Percentiles rank a stretch among this genome's conserved stretches.
Evolutionary conservation across 2,329 filamentous ascomycete genomes (phyloP).

Genomic region (Verticillium albo-atrum): DNA sequence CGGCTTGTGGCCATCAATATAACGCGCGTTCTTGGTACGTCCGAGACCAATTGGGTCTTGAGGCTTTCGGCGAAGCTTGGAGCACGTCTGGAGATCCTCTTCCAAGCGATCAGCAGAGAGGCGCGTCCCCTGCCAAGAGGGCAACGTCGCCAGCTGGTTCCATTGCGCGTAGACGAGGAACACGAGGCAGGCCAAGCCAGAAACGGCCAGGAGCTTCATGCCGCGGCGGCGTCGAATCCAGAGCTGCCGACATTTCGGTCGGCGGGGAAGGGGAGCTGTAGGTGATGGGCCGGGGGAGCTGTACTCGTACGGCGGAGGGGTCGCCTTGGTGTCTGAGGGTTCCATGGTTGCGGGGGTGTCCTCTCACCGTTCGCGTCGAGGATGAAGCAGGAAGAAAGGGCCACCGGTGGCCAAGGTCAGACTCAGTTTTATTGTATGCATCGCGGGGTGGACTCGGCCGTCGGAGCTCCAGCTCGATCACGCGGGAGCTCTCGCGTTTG

Average conservation of each 20-base stretch:
- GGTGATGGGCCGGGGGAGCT: not conserved
- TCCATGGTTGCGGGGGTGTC: not conserved
- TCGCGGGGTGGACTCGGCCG: not conserved
- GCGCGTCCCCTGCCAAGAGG: conserved; percentile 6
- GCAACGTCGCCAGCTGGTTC: conserved; percentile 27
- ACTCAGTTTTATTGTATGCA: not conserved
- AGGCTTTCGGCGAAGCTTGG: conserved; percentile 49
- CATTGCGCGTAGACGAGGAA: conserved; percentile 48
- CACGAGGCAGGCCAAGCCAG: conserved; percentile 41
- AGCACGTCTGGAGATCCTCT: conserved; percentile 51
- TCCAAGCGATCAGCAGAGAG: conserved; percentile 50
- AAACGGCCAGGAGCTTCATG: conserved; percentile 29
- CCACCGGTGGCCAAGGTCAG: not conserved
- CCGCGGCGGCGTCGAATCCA: conserved; percentile 7
- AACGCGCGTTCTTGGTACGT: conserved; percentile 57
- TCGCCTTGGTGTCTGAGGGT: not conserved
- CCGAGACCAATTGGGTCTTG: conserved; percentile 50
- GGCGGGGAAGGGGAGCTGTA: not conserved
- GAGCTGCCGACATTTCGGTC: not conserved
- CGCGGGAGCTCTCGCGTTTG: not conserved
- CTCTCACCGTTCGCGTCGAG: not conserved
- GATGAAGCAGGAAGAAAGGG: not conserved
- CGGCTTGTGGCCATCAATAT: conserved; percentile 51
- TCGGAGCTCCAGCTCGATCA: not conserved
- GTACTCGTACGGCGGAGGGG: not conserved